Conservation (phyloP, 2,329 filamentous ascomycete genomes). For the Paraphaeosphaeria minitans region DNA sequence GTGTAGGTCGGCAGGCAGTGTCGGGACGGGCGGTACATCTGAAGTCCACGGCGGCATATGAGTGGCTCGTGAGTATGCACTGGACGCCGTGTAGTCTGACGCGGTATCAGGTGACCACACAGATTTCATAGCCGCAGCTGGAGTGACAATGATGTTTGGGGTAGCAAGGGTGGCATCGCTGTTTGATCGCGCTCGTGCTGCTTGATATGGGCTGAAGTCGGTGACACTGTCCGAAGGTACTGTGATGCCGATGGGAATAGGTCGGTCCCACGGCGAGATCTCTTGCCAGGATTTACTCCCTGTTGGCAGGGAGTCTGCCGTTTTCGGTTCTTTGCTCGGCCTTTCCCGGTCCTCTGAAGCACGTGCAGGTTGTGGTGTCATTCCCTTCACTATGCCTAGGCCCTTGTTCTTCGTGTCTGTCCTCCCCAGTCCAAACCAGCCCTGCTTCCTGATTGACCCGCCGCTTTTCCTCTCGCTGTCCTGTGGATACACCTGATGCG, state of each 20-base stretch:
- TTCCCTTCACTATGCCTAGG: constrained; percentile 41
- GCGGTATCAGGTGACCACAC: constrained; percentile 66
- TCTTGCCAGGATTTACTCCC: constrained; percentile 49
- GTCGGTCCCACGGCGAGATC: constrained; percentile 71
- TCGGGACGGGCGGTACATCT: constrained; percentile 58
- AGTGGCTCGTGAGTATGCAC: constrained; percentile 65
- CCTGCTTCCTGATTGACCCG: constrained; percentile 30
- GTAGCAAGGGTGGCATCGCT: constrained; percentile 48
- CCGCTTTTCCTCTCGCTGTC: constrained; percentile 28
- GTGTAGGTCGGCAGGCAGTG: constrained; percentile 33
- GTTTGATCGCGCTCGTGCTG: constrained; percentile 43
- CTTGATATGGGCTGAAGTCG: constrained; percentile 42
- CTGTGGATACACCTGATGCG: constrained; percentile 53
- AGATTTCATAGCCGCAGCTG: constrained; percentile 56
- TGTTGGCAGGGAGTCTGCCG: constrained; percentile 36
- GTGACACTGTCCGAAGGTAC: constrained; percentile 62
- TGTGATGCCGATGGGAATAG: constrained; percentile 74
- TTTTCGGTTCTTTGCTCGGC: constrained; percentile 29
- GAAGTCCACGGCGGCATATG: constrained; percentile 33
- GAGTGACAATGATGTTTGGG: constrained; percentile 60
- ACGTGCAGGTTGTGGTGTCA: constrained; percentile 35
- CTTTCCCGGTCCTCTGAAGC: constrained; percentile 5
- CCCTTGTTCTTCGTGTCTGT: constrained; percentile 38
- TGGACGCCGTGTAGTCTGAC: constrained; percentile 61
- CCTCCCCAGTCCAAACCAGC: constrained; percentile 38